Base-by-base conservation (phyloP, 306 rosid genomes). In the Delonix regia region DNA sequence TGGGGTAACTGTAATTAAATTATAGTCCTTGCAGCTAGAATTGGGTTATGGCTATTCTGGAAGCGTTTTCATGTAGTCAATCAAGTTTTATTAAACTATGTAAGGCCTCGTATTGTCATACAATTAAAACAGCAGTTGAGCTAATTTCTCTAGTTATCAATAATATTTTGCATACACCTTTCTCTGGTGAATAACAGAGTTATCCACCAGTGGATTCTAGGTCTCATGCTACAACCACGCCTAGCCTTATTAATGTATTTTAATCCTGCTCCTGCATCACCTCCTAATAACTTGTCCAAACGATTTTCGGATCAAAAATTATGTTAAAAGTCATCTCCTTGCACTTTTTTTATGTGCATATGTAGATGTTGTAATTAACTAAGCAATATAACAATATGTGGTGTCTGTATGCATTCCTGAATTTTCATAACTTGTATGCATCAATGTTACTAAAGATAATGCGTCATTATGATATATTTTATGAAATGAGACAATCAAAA, bases 401-500 rank as follows among this genome's bases (percentile, higher is more conserved):
- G 68, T 7, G 7, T 1, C 25, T 21, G 6, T 28, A 24, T 24
- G 36, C 21, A 39, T 41, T 28, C 25, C 51, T 41, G 9, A 60
- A 39, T 16, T 42, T 5, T 57, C 25, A 41, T 24, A 24, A 39
- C 38, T 57, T 25, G 41, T 24, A 41, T 25, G 56, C 39, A 73
- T 61, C 41, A 9, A 55, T 41, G 39, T 57, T 57, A 39, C 55
- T 57, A 72, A 55, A 72, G 47, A 36, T 18, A 55, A 4, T 14
- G 38, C 8, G 36, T 56, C 78, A 24, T 18, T 27, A n/a, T 15
- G 18, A 56, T 39, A 38, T 27, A 39, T 52, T 66, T 52, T 15
- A 65, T 22, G 8, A 44, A 16, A 61, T 18, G 25, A 59, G 63
- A 60, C 53, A 47, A 61, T 62, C 25, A 56, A 78, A 71, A 24